Conservation (phyloP, 768 basidiomycete genomes). For the Termitomyces heimii region DNA sequence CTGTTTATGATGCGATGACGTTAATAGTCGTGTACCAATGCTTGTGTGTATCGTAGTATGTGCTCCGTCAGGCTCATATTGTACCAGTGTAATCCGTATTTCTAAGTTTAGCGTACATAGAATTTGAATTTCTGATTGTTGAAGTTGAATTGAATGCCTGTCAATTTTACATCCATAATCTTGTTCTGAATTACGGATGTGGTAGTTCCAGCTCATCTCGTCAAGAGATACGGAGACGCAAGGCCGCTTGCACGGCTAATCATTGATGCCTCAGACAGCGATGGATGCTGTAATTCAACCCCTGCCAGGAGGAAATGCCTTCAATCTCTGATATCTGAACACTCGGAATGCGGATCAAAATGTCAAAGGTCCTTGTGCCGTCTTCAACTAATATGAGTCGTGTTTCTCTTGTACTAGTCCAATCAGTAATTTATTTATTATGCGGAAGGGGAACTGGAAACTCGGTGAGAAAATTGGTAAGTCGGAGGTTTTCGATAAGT, state of each 20-base stretch:
- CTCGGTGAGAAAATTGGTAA: neutral
- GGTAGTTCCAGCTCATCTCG: too few species aligned
- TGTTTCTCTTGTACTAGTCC: too few species aligned
- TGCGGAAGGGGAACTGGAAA: neutral
- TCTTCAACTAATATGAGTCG: neutral
- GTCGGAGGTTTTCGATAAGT: neutral
- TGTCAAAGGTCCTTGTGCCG: neutral
- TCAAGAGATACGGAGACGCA: neutral
- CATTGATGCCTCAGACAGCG: too few species aligned
- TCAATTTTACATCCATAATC: too few species aligned
- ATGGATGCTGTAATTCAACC: too few species aligned
- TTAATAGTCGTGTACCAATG: neutral
- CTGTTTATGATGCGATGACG: neutral
- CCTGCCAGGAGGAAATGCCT: too few species aligned
- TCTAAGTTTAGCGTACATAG: slow-evolving; percentile 4
- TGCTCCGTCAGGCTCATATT: neutral
- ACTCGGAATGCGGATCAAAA: neutral
- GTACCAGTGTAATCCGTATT: neutral
- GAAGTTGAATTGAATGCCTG: too few species aligned
- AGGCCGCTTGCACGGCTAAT: neutral
- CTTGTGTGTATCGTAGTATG: slow-evolving; percentile 2
- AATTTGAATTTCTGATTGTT: neutral
- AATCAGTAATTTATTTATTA: too few species aligned
- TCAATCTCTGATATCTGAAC: neutral
- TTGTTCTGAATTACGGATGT: too few species aligned